Base-by-base conservation (phyloP, 148 eudicot species). In the Camellia lanceoleosa region DNA sequence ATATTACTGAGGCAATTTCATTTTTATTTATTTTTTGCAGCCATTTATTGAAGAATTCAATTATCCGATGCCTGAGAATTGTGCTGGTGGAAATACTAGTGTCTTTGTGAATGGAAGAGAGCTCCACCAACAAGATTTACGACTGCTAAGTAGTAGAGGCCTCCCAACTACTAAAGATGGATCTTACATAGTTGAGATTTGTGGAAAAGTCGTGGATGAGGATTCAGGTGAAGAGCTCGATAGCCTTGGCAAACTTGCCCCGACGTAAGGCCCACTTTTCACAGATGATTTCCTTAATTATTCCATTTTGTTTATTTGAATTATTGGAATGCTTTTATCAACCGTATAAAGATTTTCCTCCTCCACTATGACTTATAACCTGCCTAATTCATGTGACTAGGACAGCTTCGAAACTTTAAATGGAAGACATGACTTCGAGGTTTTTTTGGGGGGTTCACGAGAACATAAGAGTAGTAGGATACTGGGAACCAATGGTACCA, bases 211-310 rank as follows among this genome's bases (percentile, higher is more conserved):
- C 30, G 76, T 92, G 47, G 98, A 97, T 83, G 98, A 85, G 75
- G 93, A 88, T 83, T 81, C 98, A 15, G 93, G 98, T 71, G 90
- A 91, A 84, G 98, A 92, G 93, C 88, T 94, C 7, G 89, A 86
- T 55, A 85, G 91, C 86, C 97, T 97, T n/a, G 99, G 99, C 75
- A 94, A 94, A 88, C 97, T 97, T 78, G 99, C 99, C 72, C n/a
- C 99, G 12, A 92, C 98, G 99, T 97, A 89, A 90, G 98, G 70
- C 67, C 59, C 72, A 41, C 60, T 14, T 47, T 7, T 49, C 51
- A 19, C 73, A 1, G 51, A 74, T 74, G 9, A 71, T 20, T 70
- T 67, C 15, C 61, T 51, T 54, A 3, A 11, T n/a, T 30, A 54
- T 16, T 71, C 44, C 7, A 16, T 15, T n/a, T 55, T 49, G 23